Evolutionary conservation across 805 yeast genomes (phyloP).

Genomic region (Kluyveromyces lactis): DNA sequence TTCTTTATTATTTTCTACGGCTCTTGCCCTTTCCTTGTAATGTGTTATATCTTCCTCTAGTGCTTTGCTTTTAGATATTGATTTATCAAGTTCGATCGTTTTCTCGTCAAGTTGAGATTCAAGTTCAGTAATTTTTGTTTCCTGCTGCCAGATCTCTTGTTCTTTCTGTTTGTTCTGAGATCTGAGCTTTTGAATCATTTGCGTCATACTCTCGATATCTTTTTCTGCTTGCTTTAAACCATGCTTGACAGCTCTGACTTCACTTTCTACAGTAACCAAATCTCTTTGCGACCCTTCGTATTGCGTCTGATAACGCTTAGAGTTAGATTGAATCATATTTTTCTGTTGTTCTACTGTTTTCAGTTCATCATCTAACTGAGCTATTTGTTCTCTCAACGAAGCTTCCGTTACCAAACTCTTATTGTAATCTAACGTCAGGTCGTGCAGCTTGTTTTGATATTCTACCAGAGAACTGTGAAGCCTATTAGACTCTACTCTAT

Average conservation of each 20-base stretch:
- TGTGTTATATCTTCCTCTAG: conserved; percentile 50
- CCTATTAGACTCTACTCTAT: conserved; percentile 32
- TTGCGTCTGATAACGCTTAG: conserved; percentile 57
- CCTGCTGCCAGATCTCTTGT: conserved; percentile 47
- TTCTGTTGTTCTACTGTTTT: conserved; percentile 51
- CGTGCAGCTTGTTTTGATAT: conserved; percentile 35
- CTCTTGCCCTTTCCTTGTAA: conserved; percentile 38
- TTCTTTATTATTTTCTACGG: conserved; percentile 35
- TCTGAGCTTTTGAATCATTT: conserved; percentile 44
- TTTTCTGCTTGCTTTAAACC: conserved; percentile 40
- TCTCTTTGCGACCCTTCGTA: conserved; percentile 68
- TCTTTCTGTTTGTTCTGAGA: conserved; percentile 44
- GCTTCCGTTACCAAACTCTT: conserved; percentile 32
- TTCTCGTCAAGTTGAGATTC: conserved; percentile 51
- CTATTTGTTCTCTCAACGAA: conserved; percentile 32
- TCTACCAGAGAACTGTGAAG: conserved; percentile 44
- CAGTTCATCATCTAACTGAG: conserved; percentile 45
- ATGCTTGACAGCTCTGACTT: conserved; percentile 43
- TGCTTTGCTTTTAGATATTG: conserved; percentile 39
- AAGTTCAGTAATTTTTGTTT: conserved; percentile 39
- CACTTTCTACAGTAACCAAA: conserved; percentile 72
- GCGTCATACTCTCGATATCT: conserved; percentile 48
- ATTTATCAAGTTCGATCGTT: conserved; percentile 42
- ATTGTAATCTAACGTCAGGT: conserved; percentile 35
- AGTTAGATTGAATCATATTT: conserved; percentile 42